Conservation (phyloP, 1,139 yeast genomes). For the Casaregolazyma suthepensis region DNA sequence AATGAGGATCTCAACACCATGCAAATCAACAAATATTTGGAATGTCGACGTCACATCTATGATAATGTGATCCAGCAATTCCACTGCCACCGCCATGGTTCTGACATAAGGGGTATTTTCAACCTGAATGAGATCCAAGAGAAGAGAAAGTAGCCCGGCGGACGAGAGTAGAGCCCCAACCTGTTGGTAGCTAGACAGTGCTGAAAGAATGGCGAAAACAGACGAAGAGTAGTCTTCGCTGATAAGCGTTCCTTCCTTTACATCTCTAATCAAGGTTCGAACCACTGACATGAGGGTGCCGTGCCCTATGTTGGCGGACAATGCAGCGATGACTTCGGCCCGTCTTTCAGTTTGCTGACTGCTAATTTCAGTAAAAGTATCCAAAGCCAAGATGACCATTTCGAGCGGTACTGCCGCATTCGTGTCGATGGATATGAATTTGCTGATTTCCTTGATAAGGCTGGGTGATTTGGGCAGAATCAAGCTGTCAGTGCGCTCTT, state of each 20-base stretch:
- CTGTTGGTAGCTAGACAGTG: slow-evolving; percentile 24
- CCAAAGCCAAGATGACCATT: slow-evolving; percentile 55
- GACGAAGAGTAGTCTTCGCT: slow-evolving; percentile 28
- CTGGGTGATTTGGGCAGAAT: slow-evolving; percentile 74
- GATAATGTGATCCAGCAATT: slow-evolving; percentile 53
- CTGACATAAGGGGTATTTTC: slow-evolving; percentile 41
- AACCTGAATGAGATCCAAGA: slow-evolving; percentile 55
- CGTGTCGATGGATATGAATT: slow-evolving; percentile 54
- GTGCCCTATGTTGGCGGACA: slow-evolving; percentile 87
- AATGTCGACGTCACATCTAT: slow-evolving; percentile 44
- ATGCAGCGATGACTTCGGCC: slow-evolving; percentile 68
- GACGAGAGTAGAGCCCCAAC: slow-evolving; percentile 40
- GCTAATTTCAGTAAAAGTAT: slow-evolving; percentile 59
- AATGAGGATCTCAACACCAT: slow-evolving; percentile 63
- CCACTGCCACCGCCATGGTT: slow-evolving; percentile 61
- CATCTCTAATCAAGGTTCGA: slow-evolving; percentile 50
- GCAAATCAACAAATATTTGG: slow-evolving; percentile 54
- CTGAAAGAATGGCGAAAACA: slow-evolving; percentile 27
- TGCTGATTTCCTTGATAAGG: slow-evolving; percentile 64
- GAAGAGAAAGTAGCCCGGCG: slow-evolving; percentile 69
- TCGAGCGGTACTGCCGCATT: slow-evolving; percentile 39
- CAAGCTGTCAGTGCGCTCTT: slow-evolving; percentile 50
- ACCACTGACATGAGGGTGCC: slow-evolving; percentile 73
- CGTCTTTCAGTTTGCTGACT: slow-evolving; percentile 68
- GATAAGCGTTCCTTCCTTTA: slow-evolving; percentile 36